Percentiles rank a stretch among this genome's conserved stretches.
Evolutionary conservation across 2,329 filamentous ascomycete species (phyloP).

Genomic region (Plectosphaerella plurivora): DNA sequence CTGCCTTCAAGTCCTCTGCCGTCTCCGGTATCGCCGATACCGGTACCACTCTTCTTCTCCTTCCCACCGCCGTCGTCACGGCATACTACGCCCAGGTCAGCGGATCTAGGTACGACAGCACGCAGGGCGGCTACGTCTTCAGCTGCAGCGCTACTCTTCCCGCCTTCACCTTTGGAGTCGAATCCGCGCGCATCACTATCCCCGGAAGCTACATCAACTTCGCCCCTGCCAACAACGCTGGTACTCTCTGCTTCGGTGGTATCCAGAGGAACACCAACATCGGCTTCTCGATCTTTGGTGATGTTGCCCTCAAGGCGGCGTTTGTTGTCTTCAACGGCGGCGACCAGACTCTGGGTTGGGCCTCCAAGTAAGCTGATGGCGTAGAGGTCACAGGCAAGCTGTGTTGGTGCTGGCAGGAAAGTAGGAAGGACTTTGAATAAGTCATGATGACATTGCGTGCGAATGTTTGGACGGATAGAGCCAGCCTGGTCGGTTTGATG

Average conservation of each 20-base stretch:
- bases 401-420: too few relatives aligned
- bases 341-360: conserved; percentile 34
- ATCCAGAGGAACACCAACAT: conserved; percentile 38
- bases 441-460: too few relatives aligned
- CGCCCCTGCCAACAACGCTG: conserved; percentile 29
- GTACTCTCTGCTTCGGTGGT: conserved; percentile 50
- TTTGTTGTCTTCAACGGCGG: conserved; percentile 53
- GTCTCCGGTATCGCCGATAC: conserved; percentile 19
- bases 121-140: conserved; percentile 28
- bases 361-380: conserved; percentile 15
- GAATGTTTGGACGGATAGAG: too few relatives aligned
- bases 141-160: conserved; percentile 39
- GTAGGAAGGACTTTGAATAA: too few relatives aligned
- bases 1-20: conserved; percentile 6
- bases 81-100: conserved; percentile 18
- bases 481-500: background rate
- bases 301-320: conserved; percentile 59
- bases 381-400: too few relatives aligned
- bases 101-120: conserved; percentile 14
- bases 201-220: conserved; percentile 38
- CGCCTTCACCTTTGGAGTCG: conserved; percentile 37
- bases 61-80: conserved; percentile 15
- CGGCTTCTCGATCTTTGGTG: conserved; percentile 54
- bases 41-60: conserved; percentile 20
- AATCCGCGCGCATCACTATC: conserved; percentile 36